Percentiles rank a stretch among this genome's conserved stretches.
phyloP scores from a whole-genome alignment of 352 stramenopile species.

The Phytophthora sojae region DNA sequence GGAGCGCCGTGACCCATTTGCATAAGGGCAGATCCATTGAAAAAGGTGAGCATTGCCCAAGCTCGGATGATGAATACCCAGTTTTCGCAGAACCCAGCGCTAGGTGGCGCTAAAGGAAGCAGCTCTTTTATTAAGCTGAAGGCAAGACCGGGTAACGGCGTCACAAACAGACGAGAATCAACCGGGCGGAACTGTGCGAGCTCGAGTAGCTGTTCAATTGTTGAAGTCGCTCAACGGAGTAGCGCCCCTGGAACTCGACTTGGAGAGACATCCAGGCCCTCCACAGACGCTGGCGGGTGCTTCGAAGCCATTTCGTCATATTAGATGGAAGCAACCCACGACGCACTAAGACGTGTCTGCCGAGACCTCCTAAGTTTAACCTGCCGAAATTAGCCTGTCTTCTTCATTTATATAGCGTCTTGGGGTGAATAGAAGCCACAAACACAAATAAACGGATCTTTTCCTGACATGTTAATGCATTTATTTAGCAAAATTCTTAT shows the following conservation, averaged over 20 bases:
- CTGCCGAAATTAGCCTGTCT: no score
- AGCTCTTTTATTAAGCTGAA: conserved; percentile 43
- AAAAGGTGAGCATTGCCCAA: conserved; percentile 20
- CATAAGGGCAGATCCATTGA: conserved; percentile 14
- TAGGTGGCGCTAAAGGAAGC: conserved; percentile 25
- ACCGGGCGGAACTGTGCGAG: background rate
- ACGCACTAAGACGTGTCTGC: no score
- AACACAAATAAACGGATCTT: no score
- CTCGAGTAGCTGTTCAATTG: conserved; percentile 14
- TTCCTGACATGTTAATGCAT: no score
- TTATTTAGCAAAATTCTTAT: no score
- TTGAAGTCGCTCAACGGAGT: conserved; percentile 19
- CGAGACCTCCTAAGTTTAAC: no score
- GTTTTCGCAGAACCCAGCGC: conserved; percentile 41
- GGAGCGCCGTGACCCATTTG: conserved; percentile 20
- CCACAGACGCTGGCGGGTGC: background rate
- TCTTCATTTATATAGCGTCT: no score
- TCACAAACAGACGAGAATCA: conserved; percentile 29
- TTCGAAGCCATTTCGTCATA: conserved; percentile 1
- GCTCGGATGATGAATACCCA: conserved; percentile 39
- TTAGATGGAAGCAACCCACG: no score
- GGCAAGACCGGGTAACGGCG: conserved; percentile 41
- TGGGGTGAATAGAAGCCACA: no score
- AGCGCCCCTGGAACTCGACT: conserved; percentile 33
- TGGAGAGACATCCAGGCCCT: conserved; percentile 29